These are phyloP conservation scores for Coprinellus micaceus DNA, from an alignment of 768 basidiomycete species.

Conservation along the genomic window DNA sequence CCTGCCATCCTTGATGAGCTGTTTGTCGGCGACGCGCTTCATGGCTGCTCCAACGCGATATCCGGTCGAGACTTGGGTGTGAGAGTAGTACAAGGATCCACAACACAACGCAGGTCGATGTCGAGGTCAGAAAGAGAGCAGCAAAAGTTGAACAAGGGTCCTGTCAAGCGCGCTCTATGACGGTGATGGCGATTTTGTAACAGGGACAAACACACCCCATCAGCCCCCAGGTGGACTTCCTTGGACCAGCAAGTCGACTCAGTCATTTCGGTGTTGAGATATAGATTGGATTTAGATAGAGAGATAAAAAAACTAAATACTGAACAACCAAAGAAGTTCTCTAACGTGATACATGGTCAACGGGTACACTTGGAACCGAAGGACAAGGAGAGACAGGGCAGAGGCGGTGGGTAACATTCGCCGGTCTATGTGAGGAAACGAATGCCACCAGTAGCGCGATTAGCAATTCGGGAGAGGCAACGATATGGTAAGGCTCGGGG, in stretches of 20 bases:
- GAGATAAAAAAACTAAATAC: too few species aligned
- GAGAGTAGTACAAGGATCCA: not conserved
- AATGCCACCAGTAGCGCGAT: too few species aligned
- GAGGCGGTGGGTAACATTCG: too few species aligned
- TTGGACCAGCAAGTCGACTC: not conserved
- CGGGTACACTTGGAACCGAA: too few species aligned
- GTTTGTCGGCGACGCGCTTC: slow-evolving; percentile 75
- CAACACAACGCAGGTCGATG: not conserved
- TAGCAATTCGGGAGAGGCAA: too few species aligned
- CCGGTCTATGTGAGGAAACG: too few species aligned
- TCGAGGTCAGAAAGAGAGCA: not conserved
- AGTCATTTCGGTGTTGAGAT: not conserved
- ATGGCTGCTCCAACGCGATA: slow-evolving; percentile 23
- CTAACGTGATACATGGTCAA: too few species aligned
- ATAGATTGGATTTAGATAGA: not conserved
- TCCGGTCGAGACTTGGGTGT: not conserved
- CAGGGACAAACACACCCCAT: not conserved
- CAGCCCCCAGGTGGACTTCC: not conserved
- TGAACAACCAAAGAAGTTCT: too few species aligned
- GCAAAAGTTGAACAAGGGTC: not conserved
- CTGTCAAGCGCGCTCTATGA: not conserved
- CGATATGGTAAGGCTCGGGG: too few species aligned
- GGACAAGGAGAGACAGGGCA: too few species aligned
- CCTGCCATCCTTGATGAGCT: slow-evolving; percentile 55
- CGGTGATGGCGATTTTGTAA: not conserved